A percentile compares a stretch with the other conserved stretches of the same genome.
Conservation (phyloP, 2,329 filamentous ascomycete species). For the Botrytis fabae region DNA sequence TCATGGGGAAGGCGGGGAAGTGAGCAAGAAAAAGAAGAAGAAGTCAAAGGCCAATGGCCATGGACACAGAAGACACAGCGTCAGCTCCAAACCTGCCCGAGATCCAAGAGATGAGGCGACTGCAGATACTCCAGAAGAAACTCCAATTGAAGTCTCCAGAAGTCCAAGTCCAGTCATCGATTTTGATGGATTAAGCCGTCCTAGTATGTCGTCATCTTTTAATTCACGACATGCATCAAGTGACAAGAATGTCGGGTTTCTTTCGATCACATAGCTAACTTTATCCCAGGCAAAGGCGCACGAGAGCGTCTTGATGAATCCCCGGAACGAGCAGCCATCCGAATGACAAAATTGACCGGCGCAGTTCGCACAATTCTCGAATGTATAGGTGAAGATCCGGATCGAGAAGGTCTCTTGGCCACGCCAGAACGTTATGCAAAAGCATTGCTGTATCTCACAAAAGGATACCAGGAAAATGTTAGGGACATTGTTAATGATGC, state of each 20-base stretch:
- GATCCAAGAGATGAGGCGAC: constrained; percentile 56
- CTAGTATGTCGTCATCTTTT: constrained; percentile 46
- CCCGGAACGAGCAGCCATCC: constrained; percentile 50
- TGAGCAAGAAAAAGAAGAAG: constrained; percentile 32
- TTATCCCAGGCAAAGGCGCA: constrained; percentile 57
- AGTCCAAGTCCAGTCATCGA: constrained; percentile 60
- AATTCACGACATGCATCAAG: background rate
- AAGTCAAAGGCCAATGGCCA: constrained; percentile 32
- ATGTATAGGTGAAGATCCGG: constrained; percentile 67
- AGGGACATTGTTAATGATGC: constrained; percentile 88
- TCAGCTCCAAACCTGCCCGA: constrained; percentile 61
- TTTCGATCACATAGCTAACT: background rate
- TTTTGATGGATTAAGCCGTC: constrained; percentile 61
- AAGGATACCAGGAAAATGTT: constrained; percentile 94
- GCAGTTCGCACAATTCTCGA: constrained; percentile 67
- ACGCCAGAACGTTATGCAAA: constrained; percentile 89
- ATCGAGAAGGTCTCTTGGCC: constrained; percentile 63
- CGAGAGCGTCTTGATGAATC: constrained; percentile 61
- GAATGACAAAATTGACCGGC: constrained; percentile 59
- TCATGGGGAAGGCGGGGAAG: constrained; percentile 7
- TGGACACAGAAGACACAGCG: constrained; percentile 51
- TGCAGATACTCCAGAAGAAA: constrained; percentile 30
- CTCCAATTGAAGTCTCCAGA: constrained; percentile 39
- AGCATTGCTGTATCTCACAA: constrained; percentile 92
- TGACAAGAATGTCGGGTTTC: background rate